Conservation (phyloP, 2,329 filamentous ascomycete species). For the Chrysoporthe deuterocubensis region DNA sequence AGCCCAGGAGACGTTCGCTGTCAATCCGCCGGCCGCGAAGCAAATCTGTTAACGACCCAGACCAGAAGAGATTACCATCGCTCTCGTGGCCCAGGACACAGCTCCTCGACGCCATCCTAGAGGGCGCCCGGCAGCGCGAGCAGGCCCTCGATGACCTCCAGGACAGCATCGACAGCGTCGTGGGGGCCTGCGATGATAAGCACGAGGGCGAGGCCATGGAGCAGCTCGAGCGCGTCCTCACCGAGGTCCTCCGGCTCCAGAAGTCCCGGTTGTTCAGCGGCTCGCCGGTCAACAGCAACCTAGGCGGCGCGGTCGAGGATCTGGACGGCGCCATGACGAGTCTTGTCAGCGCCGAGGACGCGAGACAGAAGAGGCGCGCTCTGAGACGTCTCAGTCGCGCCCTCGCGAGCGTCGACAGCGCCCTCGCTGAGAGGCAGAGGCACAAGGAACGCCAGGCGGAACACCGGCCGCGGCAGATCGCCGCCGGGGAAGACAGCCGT, state of each 20-base stretch:
- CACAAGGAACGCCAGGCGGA: slow-evolving; percentile 3
- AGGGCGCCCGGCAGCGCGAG: slow-evolving; percentile 15
- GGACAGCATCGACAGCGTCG: slow-evolving; percentile 22
- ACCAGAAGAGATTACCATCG: no score
- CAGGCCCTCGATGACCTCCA: slow-evolving; percentile 24
- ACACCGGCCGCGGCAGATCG: not conserved
- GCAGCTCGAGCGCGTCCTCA: slow-evolving; percentile 19
- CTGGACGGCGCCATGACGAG: slow-evolving; percentile 18
- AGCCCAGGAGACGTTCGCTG: no score
- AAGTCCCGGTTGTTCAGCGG: slow-evolving; percentile 13
- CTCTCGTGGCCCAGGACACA: no score
- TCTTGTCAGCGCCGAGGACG: slow-evolving; percentile 20
- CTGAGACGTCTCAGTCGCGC: slow-evolving; percentile 18
- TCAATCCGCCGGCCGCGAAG: no score
- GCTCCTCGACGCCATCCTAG: slow-evolving; percentile 2
- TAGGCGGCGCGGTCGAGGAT: slow-evolving; percentile 23
- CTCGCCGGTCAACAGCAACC: slow-evolving; percentile 16
- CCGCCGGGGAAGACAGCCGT: not conserved
- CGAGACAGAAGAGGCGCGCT: slow-evolving; percentile 20
- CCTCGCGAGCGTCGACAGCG: slow-evolving; percentile 19
- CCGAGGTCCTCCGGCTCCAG: slow-evolving; percentile 22
- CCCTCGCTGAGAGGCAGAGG: slow-evolving; percentile 12
- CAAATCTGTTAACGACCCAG: no score
- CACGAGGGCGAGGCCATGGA: slow-evolving; percentile 23
- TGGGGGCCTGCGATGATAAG: slow-evolving; percentile 13